These are phyloP conservation scores for Vicia faba DNA, from an alignment of 306 rosid species.

Conservation along the genomic window DNA sequence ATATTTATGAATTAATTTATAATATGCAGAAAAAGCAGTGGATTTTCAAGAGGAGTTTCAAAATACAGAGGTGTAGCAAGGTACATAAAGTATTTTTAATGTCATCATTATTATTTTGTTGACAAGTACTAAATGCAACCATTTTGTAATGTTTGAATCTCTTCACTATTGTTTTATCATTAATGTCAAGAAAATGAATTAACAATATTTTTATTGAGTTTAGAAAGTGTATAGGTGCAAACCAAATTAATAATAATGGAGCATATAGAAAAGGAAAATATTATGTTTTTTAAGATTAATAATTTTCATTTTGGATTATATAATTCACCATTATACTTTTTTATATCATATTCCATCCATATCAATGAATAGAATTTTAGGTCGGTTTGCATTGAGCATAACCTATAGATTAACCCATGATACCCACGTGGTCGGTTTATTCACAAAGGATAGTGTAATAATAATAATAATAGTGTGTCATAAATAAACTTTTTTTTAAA, in stretches of 20 bases:
- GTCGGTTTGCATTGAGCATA: background rate
- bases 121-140: background rate
- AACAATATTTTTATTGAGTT: background rate
- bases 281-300: too few species aligned
- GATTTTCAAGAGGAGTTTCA: slow-evolving; percentile 95
- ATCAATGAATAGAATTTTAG: background rate
- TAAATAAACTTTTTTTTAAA: background rate
- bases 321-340: too few species aligned
- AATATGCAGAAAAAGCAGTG: slow-evolving; percentile 82
- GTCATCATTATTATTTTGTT: background rate
- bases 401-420: background rate
- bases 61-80: slow-evolving; percentile 97
- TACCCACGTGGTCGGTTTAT: slow-evolving; percentile 28
- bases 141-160: slow-evolving; percentile 5
- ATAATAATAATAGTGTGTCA: background rate
- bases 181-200: slow-evolving; percentile 20
- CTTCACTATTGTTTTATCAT: background rate
- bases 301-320: too few species aligned
- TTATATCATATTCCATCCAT: background rate
- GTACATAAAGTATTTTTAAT: slow-evolving; percentile 36
- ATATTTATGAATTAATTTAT: background rate
- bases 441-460: background rate
- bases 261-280: background rate
- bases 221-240: background rate
- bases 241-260: background rate